Percentiles rank a stretch among this genome's conserved stretches.
phyloP scores from a whole-genome alignment of 768 basidiomycete species.

The Baorangia bicolor region DNA sequence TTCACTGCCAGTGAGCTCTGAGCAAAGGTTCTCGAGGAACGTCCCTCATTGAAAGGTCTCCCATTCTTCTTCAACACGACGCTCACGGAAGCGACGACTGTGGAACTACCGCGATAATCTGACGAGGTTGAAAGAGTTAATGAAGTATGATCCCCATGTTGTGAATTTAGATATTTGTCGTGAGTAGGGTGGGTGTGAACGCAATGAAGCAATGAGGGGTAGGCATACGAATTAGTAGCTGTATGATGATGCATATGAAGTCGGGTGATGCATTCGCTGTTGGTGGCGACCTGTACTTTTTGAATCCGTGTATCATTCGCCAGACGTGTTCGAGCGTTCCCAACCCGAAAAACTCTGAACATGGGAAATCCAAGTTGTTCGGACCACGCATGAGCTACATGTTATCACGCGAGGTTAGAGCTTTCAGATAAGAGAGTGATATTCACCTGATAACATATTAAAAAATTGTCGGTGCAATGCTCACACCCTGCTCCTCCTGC shows the following conservation, averaged over 20 bases:
- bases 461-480: neutral
- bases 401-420: neutral
- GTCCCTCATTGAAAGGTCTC: neutral
- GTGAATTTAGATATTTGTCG: neutral
- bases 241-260: neutral
- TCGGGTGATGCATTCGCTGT: neutral
- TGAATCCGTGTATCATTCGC: neutral
- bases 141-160: neutral
- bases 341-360: neutral
- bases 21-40: constrained; percentile 1
- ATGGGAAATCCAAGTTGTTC: neutral
- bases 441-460: neutral
- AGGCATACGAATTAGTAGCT: neutral
- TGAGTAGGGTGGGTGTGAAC: neutral
- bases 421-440: neutral
- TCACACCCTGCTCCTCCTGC: constrained; percentile 16
- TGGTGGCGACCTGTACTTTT: neutral
- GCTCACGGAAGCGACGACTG: neutral
- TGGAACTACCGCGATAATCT: constrained; percentile 2
- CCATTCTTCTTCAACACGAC: constrained; percentile 12
- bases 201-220: neutral
- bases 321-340: neutral
- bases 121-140: neutral
- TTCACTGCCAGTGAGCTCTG: too few species aligned
- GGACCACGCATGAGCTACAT: neutral